phyloP scores from a whole-genome alignment of 176 grass and related monocot genomes.

The Echinochloa phyllopogon region DNA sequence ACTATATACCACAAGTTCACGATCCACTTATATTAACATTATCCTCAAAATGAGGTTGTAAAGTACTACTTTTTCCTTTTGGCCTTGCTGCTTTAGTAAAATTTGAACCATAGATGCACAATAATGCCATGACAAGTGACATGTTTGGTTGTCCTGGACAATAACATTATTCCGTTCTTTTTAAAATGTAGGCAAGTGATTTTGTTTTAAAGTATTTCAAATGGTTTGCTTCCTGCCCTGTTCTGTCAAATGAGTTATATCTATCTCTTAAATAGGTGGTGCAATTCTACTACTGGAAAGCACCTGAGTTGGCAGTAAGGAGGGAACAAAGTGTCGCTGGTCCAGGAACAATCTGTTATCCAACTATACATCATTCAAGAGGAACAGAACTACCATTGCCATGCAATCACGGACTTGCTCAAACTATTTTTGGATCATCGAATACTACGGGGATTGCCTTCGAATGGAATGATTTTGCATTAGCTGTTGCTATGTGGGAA shows the following conservation, averaged over 20 bases:
- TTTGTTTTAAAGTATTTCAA: conserved; percentile 3
- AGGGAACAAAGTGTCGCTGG: conserved; percentile 30
- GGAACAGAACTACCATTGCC: conserved; percentile 55
- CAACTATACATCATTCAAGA: conserved; percentile 39
- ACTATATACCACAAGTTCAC: neutral
- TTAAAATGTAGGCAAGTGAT: neutral
- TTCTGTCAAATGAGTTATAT: conserved; percentile 10
- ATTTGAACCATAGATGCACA: conserved; percentile 9
- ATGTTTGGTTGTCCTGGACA: neutral
- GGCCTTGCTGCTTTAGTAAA: neutral
- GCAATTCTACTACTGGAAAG: conserved; percentile 91
- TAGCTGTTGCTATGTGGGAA: conserved; percentile 62
- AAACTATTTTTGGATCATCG: conserved; percentile 56
- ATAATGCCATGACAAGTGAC: neutral
- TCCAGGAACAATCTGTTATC: conserved; percentile 33
- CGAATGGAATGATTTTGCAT: conserved; percentile 63
- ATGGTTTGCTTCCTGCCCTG: neutral
- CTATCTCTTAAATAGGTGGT: conserved; percentile 56
- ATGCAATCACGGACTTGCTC: conserved; percentile 51
- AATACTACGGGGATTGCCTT: conserved; percentile 38
- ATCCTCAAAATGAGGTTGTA: conserved; percentile 1
- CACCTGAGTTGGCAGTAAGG: conserved; percentile 46
- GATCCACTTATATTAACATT: neutral
- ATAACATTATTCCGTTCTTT: neutral
- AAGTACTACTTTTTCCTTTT: conserved; percentile 6